Conservation (phyloP, 768 basidiomycete species). For the Kwoniella mangroviensis region DNA sequence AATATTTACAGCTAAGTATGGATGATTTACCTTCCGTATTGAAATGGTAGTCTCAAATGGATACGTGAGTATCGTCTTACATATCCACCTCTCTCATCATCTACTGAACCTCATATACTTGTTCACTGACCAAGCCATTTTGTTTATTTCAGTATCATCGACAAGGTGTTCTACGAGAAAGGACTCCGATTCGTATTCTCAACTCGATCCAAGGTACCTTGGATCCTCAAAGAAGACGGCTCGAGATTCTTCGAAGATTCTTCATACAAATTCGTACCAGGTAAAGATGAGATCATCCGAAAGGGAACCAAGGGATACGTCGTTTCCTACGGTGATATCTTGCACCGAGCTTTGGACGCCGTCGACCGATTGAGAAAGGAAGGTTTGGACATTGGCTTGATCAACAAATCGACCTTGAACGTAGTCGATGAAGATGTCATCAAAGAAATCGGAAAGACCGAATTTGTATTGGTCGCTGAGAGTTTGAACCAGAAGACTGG, state of each 20-base stretch:
- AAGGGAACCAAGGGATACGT: slow-evolving; percentile 82
- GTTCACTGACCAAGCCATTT: background rate
- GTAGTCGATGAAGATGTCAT: slow-evolving; percentile 79
- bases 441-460: slow-evolving; percentile 71
- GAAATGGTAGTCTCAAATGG: slow-evolving; percentile 17
- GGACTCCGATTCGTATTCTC: slow-evolving; percentile 87
- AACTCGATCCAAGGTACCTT: slow-evolving; percentile 86
- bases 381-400: slow-evolving; percentile 78
- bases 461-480: slow-evolving; percentile 83
- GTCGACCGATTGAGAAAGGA: slow-evolving; percentile 72
- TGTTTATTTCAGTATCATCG: slow-evolving; percentile 57
- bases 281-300: slow-evolving; percentile 79
- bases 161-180: slow-evolving; percentile 78
- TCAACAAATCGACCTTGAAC: slow-evolving; percentile 85
- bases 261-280: slow-evolving; percentile 77
- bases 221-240: slow-evolving; percentile 77
- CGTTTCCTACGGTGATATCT: slow-evolving; percentile 83
- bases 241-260: slow-evolving; percentile 65
- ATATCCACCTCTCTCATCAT: too few relatives aligned
- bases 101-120: background rate
- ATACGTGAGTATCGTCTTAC: background rate
- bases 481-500: slow-evolving; percentile 88
- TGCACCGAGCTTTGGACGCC: slow-evolving; percentile 81
- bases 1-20: background rate
- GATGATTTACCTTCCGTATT: background rate